Evolutionary conservation across 192 early-diverging fungal genomes (phyloP), one percentile per base, ranked within the genome.

Genomic region (Linnemannia zychae): DNA sequence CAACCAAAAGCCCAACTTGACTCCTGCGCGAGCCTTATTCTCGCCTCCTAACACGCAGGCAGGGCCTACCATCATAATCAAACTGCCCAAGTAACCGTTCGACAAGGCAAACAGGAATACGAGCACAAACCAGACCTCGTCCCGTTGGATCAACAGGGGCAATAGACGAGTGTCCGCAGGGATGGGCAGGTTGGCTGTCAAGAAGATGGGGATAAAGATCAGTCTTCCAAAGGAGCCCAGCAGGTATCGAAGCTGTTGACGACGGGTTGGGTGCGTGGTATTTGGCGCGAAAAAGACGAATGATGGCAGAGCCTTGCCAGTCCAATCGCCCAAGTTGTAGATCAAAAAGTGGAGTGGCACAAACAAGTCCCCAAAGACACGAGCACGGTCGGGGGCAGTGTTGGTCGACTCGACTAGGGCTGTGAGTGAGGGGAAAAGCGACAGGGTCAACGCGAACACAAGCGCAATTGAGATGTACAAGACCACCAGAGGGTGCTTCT

Each of bases 341-440:
- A 91, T 68, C 71, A 97, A 86, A 74, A 96, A 97, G 67, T 95
- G 95, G 57, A 95, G 87, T 3, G 94, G 90, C 36, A 94, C 91
- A 88, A 94, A 94, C 38, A 92, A 74, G 72, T 91, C 90, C 52
- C 90, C 91, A 74, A 90, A 78, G 47, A 84, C 22, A 3, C 82
- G 72, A 1, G 66, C 37, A 72, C 75, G 88, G 77, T 80, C 75
- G 70, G 83, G 34, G 60, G 81, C 49, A 67, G 88, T 60, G 87
- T 90, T 73, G 88, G 90, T 71, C 40, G 92, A 92, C 60, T 92
- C 89, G 60, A 96, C 92, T 34, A 93, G 84, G 1, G 93, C 87
- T 3, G 95, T 97, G 48, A 96, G 89, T 15, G 95, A 93, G 0
- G 96, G 96, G 79, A 93, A 97, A 13, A 96, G 81, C 17, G 92